Conservation (phyloP, 768 basidiomycete species). For the Serendipita sp. region DNA sequence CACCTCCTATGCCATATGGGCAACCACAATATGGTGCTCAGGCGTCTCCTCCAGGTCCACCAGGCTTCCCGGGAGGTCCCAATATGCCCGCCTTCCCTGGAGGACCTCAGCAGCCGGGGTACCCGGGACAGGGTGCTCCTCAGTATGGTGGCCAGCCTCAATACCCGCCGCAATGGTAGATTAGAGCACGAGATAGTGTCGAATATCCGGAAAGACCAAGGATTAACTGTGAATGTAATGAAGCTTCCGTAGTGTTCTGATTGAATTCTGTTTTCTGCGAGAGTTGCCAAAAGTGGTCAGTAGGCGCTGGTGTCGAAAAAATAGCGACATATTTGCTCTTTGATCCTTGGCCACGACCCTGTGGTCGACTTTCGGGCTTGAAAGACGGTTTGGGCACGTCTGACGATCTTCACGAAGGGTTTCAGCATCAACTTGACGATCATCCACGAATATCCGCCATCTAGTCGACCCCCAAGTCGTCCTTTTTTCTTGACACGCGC, state of each 20-base stretch:
- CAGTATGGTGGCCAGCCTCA: background rate
- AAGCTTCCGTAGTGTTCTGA: background rate
- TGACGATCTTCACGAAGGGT: background rate
- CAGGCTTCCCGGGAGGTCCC: background rate
- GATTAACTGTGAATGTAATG: background rate
- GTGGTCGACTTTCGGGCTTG: background rate
- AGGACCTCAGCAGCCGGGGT: background rate
- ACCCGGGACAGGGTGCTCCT: background rate
- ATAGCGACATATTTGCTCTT: background rate
- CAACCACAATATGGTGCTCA: background rate
- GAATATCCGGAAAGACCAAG: background rate
- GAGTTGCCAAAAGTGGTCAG: background rate
- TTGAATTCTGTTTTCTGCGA: background rate
- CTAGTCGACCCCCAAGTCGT: background rate
- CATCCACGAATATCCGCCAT: background rate
- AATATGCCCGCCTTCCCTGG: background rate
- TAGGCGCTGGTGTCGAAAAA: background rate
- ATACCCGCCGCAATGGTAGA: background rate
- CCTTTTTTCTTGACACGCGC: background rate
- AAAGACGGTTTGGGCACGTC: background rate
- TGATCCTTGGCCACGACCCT: background rate
- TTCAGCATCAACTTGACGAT: background rate
- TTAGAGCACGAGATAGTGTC: background rate
- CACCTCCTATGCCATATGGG: background rate
- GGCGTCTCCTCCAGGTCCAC: background rate